Evolutionary conservation across 106 monocot species (phyloP).

Genomic region (Apostasia shenzhenica): DNA sequence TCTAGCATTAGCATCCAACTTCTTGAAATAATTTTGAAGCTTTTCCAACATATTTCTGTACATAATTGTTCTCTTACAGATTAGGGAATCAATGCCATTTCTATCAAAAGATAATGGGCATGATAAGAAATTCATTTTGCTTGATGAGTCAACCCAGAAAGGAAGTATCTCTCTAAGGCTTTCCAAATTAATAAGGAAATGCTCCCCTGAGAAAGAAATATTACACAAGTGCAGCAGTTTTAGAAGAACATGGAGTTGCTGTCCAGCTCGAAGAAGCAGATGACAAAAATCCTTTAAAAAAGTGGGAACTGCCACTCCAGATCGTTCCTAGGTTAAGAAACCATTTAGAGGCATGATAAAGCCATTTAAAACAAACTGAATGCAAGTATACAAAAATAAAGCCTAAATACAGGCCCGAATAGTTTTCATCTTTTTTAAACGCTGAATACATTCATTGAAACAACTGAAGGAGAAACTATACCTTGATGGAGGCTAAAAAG

Average conservation of each 20-base stretch:
- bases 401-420: not conserved
- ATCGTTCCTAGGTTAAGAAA: slow-evolving; percentile 37
- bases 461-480: slow-evolving; percentile 19
- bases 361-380: not conserved
- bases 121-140: slow-evolving; percentile 22
- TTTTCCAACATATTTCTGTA: slow-evolving; percentile 42
- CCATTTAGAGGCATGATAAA: slow-evolving; percentile 4
- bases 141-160: slow-evolving; percentile 36
- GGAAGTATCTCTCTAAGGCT: slow-evolving; percentile 65
- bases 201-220: slow-evolving; percentile 14
- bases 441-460: not conserved
- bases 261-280: slow-evolving; percentile 73
- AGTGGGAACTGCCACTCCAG: slow-evolving; percentile 54
- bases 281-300: slow-evolving; percentile 55
- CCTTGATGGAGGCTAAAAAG: slow-evolving; percentile 42
- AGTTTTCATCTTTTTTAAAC: too few species aligned
- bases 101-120: slow-evolving; percentile 44
- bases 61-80: slow-evolving; percentile 49
- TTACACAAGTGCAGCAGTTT: slow-evolving; percentile 57
- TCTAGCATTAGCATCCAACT: slow-evolving; percentile 28
- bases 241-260: slow-evolving; percentile 81
- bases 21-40: slow-evolving; percentile 39
- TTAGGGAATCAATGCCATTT: slow-evolving; percentile 31
- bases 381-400: not conserved
- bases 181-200: slow-evolving; percentile 17